Evolutionary conservation across 2,329 filamentous ascomycete genomes (phyloP), one percentile per base, ranked within the genome.

Genomic region (Ascochyta viciae-villosae): DNA sequence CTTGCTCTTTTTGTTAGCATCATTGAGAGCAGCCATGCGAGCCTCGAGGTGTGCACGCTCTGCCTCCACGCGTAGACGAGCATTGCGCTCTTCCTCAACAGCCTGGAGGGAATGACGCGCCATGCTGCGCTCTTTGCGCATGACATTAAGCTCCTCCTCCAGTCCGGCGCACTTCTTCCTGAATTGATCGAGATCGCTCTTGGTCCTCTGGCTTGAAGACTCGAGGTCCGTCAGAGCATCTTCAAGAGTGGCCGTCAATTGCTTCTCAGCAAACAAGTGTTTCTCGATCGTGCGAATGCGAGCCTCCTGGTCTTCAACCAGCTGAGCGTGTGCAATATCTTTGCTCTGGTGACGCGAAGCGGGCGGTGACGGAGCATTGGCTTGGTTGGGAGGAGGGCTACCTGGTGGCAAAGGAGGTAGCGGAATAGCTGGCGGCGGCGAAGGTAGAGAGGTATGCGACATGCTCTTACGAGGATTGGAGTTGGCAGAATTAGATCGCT

Each of bases 211-310:
- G 69, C 90, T 92, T 67, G 96, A 92, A 52, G 87, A 86, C 78
- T 99, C 95, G 34, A 99, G 86, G 69, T 99, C 95, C 2, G 92
- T 94, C 27, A 99, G 86, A 6, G 95, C 95, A 78, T 98, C 94
- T 76, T 99, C 95, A 35, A 99, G 85, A 2, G 94, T 98, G 43
- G 91, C 89, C 0, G 94, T 99, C 56, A 99, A 87, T 76, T 98
- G 94, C 74, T 96, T 96, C 82, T 99, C 95, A 3, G 95, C 95
- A 63, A 90, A 89, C 23, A 99, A 85, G 72, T 98, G 92, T 81
- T 97, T 98, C 82, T 99, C 94, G 61, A 99, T 96, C 6, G 92
- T 96, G 57, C 90, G 89, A 72, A 99, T 96, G 61, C 93, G 92
- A 39, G 91, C 90, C 74, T 99, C 95, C 75, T 97, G 93, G 67